Evolutionary conservation across 139 green algal genomes (phyloP).

Genomic region (Coelastrella sp.): DNA sequence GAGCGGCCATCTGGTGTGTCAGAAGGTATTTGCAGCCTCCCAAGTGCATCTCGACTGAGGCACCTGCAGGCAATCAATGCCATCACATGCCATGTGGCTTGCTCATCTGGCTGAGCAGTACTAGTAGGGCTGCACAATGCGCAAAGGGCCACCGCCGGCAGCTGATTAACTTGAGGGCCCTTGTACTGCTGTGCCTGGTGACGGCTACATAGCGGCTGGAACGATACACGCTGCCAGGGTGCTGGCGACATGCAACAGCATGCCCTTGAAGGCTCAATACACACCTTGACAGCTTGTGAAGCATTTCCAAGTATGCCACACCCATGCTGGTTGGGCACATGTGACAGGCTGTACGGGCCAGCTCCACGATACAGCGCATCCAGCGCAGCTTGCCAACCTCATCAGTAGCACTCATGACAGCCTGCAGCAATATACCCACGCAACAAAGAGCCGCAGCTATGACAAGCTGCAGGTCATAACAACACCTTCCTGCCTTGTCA

Average conservation of each 20-base stretch:
- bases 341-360: slow-evolving; percentile 65
- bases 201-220: no score
- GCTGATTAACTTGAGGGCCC: no score
- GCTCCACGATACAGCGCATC: slow-evolving; percentile 73
- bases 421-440: slow-evolving; percentile 36
- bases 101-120: no score
- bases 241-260: no score
- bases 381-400: slow-evolving; percentile 70
- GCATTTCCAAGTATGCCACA: slow-evolving; percentile 58
- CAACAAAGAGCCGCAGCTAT: no score
- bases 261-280: neutral
- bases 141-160: no score
- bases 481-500: neutral
- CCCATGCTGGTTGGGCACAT: slow-evolving; percentile 68
- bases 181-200: no score
- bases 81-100: neutral
- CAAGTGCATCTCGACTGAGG: slow-evolving; percentile 34
- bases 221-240: no score
- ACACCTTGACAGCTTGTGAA: slow-evolving; percentile 39
- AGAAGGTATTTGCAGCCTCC: slow-evolving; percentile 21
- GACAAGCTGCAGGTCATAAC: neutral
- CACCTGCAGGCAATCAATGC: slow-evolving; percentile 1
- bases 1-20: slow-evolving; percentile 7
- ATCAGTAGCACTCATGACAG: slow-evolving; percentile 46
- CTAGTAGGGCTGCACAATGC: no score